Evolutionary conservation across 2,329 filamentous ascomycete species (phyloP), one percentile per base, ranked within the genome.

Genomic region (Amauroascus niger): DNA sequence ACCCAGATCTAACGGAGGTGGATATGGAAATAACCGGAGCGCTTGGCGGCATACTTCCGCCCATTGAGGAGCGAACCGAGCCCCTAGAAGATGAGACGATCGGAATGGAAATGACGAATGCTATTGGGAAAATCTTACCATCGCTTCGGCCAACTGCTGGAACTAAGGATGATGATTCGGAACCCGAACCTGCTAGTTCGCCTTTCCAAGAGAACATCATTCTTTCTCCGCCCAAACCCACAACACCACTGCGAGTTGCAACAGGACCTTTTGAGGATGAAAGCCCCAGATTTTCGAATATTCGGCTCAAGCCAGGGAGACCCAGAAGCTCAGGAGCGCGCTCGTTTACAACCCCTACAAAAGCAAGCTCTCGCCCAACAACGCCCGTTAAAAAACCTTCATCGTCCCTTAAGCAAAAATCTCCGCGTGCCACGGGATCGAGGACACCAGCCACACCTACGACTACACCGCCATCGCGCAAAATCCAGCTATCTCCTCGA

Each of bases 61-160:
- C 69, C 13, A 68, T 68, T 49, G 67, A 70, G 40, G 68, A 71
- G 58, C 66, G 65, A 54, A 67, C 64, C 9, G 71, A 71, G 59
- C 64, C 55, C 45, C 64, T 59, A 58, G 70, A 71, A 3, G 71
- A 71, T 52, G 62, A 69, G 49, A 82, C 79, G 1, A 74, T 78
- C 65, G 80, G 76, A 0, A 86, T 87, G 83, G 83, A 86, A 44
- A 80, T 86, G 64, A 86, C 83, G 1, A 74, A 74, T 44, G 79
- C 78, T 5, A 72, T 86, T 45, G 83, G 84, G 8, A 74, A 76
- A 7, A 86, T 88, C 49, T 70, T 86, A 40, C 72, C 67, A 58
- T 56, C 62, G 20, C 66, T 58, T 63, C 75, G 37, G 65, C 68
- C 7, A 69, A 76, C 53, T 79, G 76, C 7, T 82, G 79, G 63